Evolutionary conservation across 2,329 filamentous ascomycete genomes (phyloP).

Genomic region (Colletotrichum endophyticum): DNA sequence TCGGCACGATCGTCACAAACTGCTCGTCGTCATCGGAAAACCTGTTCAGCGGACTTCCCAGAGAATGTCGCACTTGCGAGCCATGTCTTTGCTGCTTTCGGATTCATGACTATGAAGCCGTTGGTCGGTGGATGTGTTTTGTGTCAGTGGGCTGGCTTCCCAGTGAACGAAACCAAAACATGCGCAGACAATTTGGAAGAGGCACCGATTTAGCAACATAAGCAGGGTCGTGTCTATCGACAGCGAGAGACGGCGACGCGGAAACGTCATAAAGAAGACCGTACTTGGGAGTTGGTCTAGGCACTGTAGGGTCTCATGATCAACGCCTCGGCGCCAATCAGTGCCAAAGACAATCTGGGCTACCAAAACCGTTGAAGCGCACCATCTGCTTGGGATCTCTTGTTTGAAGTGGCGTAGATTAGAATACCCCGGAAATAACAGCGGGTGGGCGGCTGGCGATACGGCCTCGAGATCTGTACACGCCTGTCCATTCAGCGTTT

Average conservation of each 20-base stretch:
- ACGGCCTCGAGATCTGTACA: not conserved
- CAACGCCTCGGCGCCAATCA: not conserved
- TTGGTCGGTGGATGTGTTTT: not conserved
- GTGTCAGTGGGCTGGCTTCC: not conserved
- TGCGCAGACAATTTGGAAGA: not conserved
- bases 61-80: not conserved
- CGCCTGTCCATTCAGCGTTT: not conserved
- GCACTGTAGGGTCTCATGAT: not conserved
- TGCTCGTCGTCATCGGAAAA: not conserved
- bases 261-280: not conserved
- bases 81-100: not conserved
- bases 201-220: not conserved
- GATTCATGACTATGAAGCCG: not conserved
- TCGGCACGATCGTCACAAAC: not conserved
- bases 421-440: not conserved
- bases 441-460: not conserved
- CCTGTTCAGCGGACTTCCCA: not conserved
- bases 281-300: not conserved
- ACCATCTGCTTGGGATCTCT: not conserved
- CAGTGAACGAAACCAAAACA: not conserved
- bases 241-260: not conserved
- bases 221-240: not conserved
- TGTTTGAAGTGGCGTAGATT: not conserved
- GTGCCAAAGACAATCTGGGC: not conserved
- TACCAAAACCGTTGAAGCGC: slow-evolving; percentile 1